Percentiles rank a stretch among this genome's conserved stretches.
These are phyloP conservation scores for Penicillium odoratum DNA, from an alignment of 495 filamentous ascomycete species.

Conservation along the genomic window DNA sequence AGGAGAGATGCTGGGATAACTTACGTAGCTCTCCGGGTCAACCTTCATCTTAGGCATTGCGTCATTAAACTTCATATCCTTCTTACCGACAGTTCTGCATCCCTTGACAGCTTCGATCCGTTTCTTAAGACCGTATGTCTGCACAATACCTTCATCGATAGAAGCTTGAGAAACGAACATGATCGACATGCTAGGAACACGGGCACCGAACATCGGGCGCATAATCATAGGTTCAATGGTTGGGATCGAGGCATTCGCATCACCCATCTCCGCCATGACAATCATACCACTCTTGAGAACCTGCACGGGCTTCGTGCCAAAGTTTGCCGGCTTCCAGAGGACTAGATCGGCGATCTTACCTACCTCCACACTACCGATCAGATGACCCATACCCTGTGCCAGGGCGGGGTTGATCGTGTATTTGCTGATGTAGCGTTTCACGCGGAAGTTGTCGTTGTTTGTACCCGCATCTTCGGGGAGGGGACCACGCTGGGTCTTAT, in stretches of 20 bases:
- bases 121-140: conserved; percentile 73
- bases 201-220: conserved; percentile 81
- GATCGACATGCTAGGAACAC: conserved; percentile 70
- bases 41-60: conserved; percentile 88
- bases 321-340: conserved; percentile 81
- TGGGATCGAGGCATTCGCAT: conserved; percentile 91
- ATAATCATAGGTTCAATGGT: conserved; percentile 85
- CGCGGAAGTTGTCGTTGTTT: conserved; percentile 87
- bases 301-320: conserved; percentile 81
- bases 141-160: conserved; percentile 63
- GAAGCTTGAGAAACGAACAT: conserved; percentile 81
- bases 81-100: conserved; percentile 80
- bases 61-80: conserved; percentile 94
- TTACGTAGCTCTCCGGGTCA: conserved; percentile 83
- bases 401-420: conserved; percentile 97
- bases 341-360: conserved; percentile 93
- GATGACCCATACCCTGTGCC: conserved; percentile 88
- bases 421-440: conserved; percentile 92
- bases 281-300: conserved; percentile 94
- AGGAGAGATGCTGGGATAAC: conserved; percentile 13
- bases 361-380: conserved; percentile 84
- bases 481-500: conserved; percentile 81
- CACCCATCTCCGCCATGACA: conserved; percentile 85
- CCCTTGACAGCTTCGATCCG: conserved; percentile 77
- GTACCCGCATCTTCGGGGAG: conserved; percentile 78